Percentiles rank a stretch among this genome's conserved stretches.
These are phyloP conservation scores for Dalbergia cultrata DNA, from an alignment of 306 rosid species.

Conservation along the genomic window DNA sequence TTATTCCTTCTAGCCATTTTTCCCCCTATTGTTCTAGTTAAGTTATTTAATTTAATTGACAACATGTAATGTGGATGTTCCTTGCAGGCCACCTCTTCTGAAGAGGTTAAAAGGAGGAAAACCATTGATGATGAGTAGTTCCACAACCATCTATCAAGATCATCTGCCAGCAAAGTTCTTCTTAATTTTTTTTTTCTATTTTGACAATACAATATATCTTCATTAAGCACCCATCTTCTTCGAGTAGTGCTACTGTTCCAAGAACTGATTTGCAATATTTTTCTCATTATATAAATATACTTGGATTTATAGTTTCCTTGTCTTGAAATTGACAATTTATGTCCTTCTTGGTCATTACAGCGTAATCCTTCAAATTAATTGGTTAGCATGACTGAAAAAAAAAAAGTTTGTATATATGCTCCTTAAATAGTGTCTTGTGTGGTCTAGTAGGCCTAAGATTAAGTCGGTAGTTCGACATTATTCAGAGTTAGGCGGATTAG, in stretches of 20 bases:
- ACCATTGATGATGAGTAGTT: background rate
- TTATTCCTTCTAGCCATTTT: too few relatives aligned
- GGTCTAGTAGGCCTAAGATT: too few relatives aligned
- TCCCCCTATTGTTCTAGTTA: too few relatives aligned
- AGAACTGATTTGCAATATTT: background rate
- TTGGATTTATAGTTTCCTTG: background rate
- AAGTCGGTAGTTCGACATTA: background rate
- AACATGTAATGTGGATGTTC: background rate
- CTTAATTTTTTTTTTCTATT: too few relatives aligned
- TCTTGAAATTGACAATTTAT: background rate
- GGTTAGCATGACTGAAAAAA: background rate
- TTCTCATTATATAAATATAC: background rate
- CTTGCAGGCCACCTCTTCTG: background rate
- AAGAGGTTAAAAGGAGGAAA: background rate
- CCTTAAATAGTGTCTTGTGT: too few relatives aligned
- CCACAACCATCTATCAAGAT: background rate
- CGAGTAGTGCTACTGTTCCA: too few relatives aligned
- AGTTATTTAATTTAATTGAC: background rate
- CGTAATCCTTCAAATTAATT: background rate
- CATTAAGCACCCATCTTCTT: too few relatives aligned
- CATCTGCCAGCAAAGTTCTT: background rate
- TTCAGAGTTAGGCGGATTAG: background rate
- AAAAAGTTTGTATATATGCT: too few relatives aligned
- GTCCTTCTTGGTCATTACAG: too few relatives aligned
- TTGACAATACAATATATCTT: too few relatives aligned